These are phyloP conservation scores for Yamadazyma conglobata DNA, from an alignment of 1,139 yeast genomes.

Conservation along the genomic window DNA sequence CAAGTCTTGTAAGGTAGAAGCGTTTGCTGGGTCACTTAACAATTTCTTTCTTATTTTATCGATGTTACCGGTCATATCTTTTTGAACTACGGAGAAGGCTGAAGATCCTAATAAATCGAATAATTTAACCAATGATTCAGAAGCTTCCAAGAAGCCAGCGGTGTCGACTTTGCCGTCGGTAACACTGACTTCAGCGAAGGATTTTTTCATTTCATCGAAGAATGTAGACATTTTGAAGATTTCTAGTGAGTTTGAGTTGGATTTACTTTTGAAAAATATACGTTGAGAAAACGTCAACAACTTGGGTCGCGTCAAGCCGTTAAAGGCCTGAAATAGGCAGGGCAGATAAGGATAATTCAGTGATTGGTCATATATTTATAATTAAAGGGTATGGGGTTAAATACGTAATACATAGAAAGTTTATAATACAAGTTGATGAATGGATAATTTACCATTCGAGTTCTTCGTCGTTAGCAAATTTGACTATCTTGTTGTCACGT, in stretches of 20 bases:
- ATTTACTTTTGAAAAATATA: too few relatives aligned
- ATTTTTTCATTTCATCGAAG: constrained; percentile 72
- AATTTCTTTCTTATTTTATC: constrained; percentile 67
- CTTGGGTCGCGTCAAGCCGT: too few relatives aligned
- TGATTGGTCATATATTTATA: too few relatives aligned
- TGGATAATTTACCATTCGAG: constrained; percentile 13
- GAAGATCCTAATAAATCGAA: constrained; percentile 83
- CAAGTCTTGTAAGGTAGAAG: constrained; percentile 71
- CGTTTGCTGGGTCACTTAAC: constrained; percentile 58
- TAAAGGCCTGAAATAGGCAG: too few relatives aligned
- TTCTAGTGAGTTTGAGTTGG: too few relatives aligned
- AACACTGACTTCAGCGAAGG: constrained; percentile 73
- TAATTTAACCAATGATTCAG: constrained; percentile 77
- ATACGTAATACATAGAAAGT: too few relatives aligned
- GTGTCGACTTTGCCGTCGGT: constrained; percentile 64
- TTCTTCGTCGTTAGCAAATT: constrained; percentile 54
- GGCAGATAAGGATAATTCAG: too few relatives aligned
- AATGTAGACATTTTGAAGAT: constrained; percentile 55
- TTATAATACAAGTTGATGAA: too few relatives aligned
- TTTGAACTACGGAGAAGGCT: constrained; percentile 82
- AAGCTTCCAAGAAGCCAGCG: constrained; percentile 73
- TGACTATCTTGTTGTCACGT: constrained; percentile 20
- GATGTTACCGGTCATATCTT: constrained; percentile 86
- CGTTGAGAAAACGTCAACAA: too few relatives aligned
- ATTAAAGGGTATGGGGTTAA: too few relatives aligned